Evolutionary conservation across 768 basidiomycete genomes (phyloP).

Genomic region (Pisolithus microcarpus): DNA sequence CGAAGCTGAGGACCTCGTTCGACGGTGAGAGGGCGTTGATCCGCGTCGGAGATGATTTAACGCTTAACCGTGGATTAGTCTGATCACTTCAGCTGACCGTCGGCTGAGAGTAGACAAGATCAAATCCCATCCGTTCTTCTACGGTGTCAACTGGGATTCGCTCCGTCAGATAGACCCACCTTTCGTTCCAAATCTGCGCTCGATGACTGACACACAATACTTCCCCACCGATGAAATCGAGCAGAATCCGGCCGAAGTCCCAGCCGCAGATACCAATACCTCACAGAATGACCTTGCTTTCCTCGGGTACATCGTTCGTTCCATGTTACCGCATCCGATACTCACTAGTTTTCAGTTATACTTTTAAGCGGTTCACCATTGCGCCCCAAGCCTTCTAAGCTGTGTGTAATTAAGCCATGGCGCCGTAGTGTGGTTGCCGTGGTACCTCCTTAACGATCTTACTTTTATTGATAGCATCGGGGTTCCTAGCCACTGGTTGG

Average conservation of each 20-base stretch:
- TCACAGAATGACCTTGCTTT: constrained; percentile 59
- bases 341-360: constrained; percentile 45
- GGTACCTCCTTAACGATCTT: neutral
- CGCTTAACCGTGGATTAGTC: constrained; percentile 35
- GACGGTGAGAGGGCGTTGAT: constrained; percentile 45
- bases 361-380: constrained; percentile 69
- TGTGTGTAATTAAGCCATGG: neutral
- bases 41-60: neutral
- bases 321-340: neutral
- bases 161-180: constrained; percentile 90
- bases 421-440: too few relatives aligned
- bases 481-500: neutral
- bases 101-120: constrained; percentile 80
- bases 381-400: constrained; percentile 49
- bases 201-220: constrained; percentile 95
- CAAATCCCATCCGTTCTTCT: constrained; percentile 88
- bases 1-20: constrained; percentile 86
- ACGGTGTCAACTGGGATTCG: constrained; percentile 88
- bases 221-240: constrained; percentile 95
- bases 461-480: neutral
- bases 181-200: constrained; percentile 91
- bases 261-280: constrained; percentile 30
- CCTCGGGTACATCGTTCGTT: constrained; percentile 41
- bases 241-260: constrained; percentile 49
- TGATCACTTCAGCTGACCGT: constrained; percentile 79